Base-by-base conservation (phyloP, 2,329 filamentous ascomycete genomes). In the Talaromyces sp. region DNA sequence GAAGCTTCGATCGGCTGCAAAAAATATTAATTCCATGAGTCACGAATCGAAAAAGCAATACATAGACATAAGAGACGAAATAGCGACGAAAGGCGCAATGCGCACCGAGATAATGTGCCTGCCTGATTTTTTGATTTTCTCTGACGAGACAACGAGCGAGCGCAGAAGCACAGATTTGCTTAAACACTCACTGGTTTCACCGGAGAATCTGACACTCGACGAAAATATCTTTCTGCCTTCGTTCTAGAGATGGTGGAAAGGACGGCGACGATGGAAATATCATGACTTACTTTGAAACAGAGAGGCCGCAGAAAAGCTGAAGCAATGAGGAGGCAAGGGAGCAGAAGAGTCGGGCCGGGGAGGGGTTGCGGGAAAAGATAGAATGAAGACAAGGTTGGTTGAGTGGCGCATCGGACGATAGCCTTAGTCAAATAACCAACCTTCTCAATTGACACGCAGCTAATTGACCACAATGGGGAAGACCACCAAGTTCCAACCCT, bases 361-460 rank as follows among this genome's bases (percentile, higher is more conserved):
- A 62, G 61, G 61, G 61, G 61, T 62, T 52, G 61, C 53, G 60
- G 60, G 54, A 64, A 56, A 57, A 56, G 61, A 54, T 60, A 61
- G 23, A 57, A 18, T 33, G 36, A 60, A 57, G 52, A 56, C 61
- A 42, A 56, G 56, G 50, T 31, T 31, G 30, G 50, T 28, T 16
- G 50, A 31, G 30, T 53, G 50, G 50, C 50, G 50, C 50, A 31
- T 28, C 31, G 50, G 50, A n/a, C 27, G 14, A 53, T 53, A 27
- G 50, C 50, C 50, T 52, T 53, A 53, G 50, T 53, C 50, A 53
- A 53, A 53, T 53, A 53, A 31, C 31, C 30, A n/a, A 31, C 16
- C 50, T 53, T 16, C 50, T 53, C 27, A 53, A 53, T 31, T 53
- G 50, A 53, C 50, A 53, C 16, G 50, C 50, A 53, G 12, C 18